Conservation (phyloP, 2,329 filamentous ascomycete species). For the Ophiocordyceps robertsii region DNA sequence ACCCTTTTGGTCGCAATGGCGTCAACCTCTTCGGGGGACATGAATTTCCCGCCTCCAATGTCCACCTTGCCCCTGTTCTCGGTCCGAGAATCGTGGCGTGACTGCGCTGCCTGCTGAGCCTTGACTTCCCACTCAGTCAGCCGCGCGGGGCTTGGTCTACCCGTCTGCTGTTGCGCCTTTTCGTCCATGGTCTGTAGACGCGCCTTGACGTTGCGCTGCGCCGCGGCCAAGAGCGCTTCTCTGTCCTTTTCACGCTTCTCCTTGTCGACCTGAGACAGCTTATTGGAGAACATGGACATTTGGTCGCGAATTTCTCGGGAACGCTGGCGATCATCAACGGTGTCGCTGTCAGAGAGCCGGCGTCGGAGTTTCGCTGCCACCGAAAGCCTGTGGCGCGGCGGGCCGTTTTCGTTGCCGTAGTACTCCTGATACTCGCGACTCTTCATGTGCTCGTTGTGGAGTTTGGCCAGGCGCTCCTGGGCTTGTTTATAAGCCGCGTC, state of each 20-base stretch:
- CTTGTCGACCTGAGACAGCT: slow-evolving; percentile 53
- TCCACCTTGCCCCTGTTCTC: slow-evolving; percentile 43
- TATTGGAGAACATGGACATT: slow-evolving; percentile 64
- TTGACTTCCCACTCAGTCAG: slow-evolving; percentile 69
- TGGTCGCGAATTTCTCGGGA: slow-evolving; percentile 63
- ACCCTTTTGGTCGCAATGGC: slow-evolving; percentile 64
- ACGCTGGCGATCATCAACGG: slow-evolving; percentile 51
- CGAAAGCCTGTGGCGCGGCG: slow-evolving; percentile 30
- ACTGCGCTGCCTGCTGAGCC: slow-evolving; percentile 55
- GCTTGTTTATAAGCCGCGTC: slow-evolving; percentile 80
- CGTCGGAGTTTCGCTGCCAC: slow-evolving; percentile 42
- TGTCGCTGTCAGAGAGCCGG: slow-evolving; percentile 52
- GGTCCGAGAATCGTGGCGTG: slow-evolving; percentile 47
- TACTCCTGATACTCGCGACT: slow-evolving; percentile 58
- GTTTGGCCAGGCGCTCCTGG: slow-evolving; percentile 66
- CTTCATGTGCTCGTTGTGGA: slow-evolving; percentile 57
- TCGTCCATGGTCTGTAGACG: slow-evolving; percentile 72
- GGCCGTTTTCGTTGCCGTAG: slow-evolving; percentile 45
- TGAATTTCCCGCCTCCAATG: slow-evolving; percentile 68
- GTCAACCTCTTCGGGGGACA: slow-evolving; percentile 67
- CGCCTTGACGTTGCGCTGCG: slow-evolving; percentile 74
- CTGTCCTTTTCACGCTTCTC: slow-evolving; percentile 66
- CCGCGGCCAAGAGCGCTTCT: slow-evolving; percentile 60
- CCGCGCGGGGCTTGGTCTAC: slow-evolving; percentile 54
- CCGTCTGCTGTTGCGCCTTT: slow-evolving; percentile 62